Evolutionary conservation across 164 flowering plant genomes (phyloP), one percentile per base, ranked within the genome.

Genomic region (Cinnamomum chago): DNA sequence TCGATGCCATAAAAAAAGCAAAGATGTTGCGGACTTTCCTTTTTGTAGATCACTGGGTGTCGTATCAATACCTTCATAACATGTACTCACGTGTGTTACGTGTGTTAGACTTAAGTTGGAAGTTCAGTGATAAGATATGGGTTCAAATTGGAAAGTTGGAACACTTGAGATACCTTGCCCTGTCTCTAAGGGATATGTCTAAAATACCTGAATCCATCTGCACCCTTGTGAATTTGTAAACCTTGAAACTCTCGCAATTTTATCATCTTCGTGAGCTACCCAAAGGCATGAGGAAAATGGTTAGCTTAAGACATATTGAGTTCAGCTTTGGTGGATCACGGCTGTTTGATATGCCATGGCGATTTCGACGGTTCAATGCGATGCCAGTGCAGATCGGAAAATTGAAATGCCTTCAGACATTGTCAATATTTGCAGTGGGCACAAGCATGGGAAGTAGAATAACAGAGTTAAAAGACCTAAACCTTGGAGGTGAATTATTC

Each of bases 261-360:
- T 0, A 12, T 24, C 1, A 1, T 13, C 77, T 75, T 58, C 28
- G 0, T 1, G 66, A 58, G 50, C 65, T 75, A 50, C 77, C 77
- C 4, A 47, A n/a, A 14, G 35, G 40, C 13, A 68, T 58, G 71
- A 15, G 71, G 20, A 75, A 33, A 5, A 33, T 75, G 71, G 60
- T n/a, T 60, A 68, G 77, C 70, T 67, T 75, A 13, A 75, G 77
- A 68, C 72, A 75, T 60, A 72, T 75, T 35, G 72, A 75, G 25
- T 23, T 75, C 60, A 13, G 30, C 0, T 1, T 3, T 11, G 0
- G 0, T 14, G 13, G 1, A 7, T n/a, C 14, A 50, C 22, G 1
- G 27, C 1, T 70, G 60, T 0, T 0, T 52, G 58, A 14, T 15
- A 0, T 52, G 14, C 58, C 0, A 52, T 0, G 0, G 58, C 1